Conservation (phyloP, 148 eudicot genomes). For the Tetragonia tetragonoides region DNA sequence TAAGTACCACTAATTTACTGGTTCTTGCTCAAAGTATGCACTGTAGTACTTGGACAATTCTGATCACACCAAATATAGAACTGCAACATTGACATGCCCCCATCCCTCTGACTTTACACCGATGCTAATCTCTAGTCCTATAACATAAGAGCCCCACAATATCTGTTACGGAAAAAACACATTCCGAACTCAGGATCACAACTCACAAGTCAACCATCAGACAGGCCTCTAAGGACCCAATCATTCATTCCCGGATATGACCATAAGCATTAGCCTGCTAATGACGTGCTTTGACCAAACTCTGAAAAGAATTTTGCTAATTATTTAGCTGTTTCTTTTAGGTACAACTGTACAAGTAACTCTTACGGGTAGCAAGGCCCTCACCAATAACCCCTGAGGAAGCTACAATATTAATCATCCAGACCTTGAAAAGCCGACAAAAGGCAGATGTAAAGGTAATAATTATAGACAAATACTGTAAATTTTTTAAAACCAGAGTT, state of each 20-base stretch:
- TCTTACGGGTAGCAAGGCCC: constrained; percentile 66
- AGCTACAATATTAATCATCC: constrained; percentile 69
- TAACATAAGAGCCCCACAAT: too few species aligned
- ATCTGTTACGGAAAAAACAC: too few species aligned
- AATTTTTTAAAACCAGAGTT: not conserved
- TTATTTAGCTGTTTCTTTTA: constrained; percentile 13
- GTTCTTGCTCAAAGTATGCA: not conserved
- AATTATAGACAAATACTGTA: not conserved
- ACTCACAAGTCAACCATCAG: too few species aligned
- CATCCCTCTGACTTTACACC: too few species aligned
- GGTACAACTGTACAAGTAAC: constrained; percentile 88
- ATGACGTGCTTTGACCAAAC: too few species aligned
- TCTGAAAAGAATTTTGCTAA: too few species aligned
- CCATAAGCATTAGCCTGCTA: too few species aligned
- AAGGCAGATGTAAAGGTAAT: constrained; percentile 89
- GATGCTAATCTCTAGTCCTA: not conserved
- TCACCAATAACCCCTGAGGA: constrained; percentile 88
- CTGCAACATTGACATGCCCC: not conserved
- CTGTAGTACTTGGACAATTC: not conserved
- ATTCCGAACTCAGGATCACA: too few species aligned
- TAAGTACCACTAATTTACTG: constrained; percentile 17
- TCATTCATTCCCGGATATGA: too few species aligned
- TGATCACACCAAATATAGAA: not conserved
- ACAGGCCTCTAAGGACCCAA: too few species aligned
- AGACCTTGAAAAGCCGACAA: constrained; percentile 65